Base-by-base conservation (phyloP, 495 filamentous ascomycete genomes). In the Lasiosphaeriaceae sp. region DNA sequence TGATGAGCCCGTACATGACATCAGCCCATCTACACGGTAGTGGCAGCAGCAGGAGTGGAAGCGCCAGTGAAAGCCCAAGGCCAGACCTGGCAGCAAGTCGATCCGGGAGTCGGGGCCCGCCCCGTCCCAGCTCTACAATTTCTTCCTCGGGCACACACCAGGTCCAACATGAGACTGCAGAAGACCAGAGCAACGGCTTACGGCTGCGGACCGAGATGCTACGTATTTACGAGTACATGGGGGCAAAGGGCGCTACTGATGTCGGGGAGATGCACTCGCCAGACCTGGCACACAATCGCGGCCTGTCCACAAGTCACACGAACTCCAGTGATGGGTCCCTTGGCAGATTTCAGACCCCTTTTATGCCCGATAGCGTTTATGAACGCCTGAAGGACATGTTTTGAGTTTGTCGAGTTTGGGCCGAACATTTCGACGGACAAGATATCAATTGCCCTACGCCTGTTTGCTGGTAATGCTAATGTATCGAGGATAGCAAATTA, bases 151-250 rank as follows among this genome's bases (percentile, higher is more conserved):
- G 24, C 37, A 2, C 55, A 22, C 44, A 52, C 16, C 60, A 65
- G 29, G 48, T 23, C 26, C 24, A 29, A 21, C 47, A 54, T 37
- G 34, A 55, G 37, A n/a, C 20, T 21, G 14, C 14, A 11, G 66
- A 69, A 16, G 66, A 69, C 22, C 47, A 52, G 37, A 61, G 47
- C 26, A 77, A 74, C 45, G 76, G 75, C 0, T 41, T 69, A 19
- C 62, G 67, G 51, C 66, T 80, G 52, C 75, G 76, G 47, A 74
- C 56, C 29, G 77, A 79, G 58, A 77, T 80, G 72, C 69, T 65
- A 26, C 60, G 71, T 7, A 73, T 80, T 41, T 80, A 71, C 52
- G 77, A 80, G 57, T 66, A 63, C 20, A 50, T 53, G 46, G 59
- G 59, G 2, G 22, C 51, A 47, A 49, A 41, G 17, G 54, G 35